A percentile compares a stretch with the other conserved stretches of the same genome.
Conservation (phyloP, 306 rosid genomes). For the Trichosanthes cucumerina region DNA sequence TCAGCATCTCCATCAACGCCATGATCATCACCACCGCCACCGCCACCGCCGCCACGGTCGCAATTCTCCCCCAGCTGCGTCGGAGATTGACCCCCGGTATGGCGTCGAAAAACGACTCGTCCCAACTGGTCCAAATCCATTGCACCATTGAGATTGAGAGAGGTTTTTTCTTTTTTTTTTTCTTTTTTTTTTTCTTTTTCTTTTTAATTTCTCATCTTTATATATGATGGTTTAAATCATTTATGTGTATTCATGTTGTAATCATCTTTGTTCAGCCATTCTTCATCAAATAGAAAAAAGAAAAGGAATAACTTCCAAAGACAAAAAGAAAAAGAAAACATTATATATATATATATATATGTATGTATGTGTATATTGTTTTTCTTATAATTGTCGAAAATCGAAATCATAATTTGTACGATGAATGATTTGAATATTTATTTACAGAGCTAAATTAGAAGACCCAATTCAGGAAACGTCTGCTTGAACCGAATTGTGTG, state of each 20-base stretch:
- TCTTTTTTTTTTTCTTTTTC: neutral
- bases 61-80: conserved; percentile 3
- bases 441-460: neutral
- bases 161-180: conserved; percentile 3
- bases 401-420: neutral
- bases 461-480: neutral
- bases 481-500: neutral
- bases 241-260: conserved; percentile 3
- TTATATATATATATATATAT: neutral
- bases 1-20: conserved; percentile 20
- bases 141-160: conserved; percentile 60
- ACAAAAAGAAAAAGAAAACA: no score
- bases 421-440: neutral
- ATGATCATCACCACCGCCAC: neutral
- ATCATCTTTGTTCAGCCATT: neutral
- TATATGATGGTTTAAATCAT: neutral
- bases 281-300: neutral
- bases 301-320: neutral
- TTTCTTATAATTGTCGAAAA: neutral
- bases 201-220: neutral
- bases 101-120: conserved; percentile 77
- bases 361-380: neutral
- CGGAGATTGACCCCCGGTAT: conserved; percentile 56
- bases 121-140: conserved; percentile 96
- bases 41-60: conserved; percentile 13